Conservation (phyloP, 192 early-diverging fungal genomes). For the Gonapodya sp. region DNA sequence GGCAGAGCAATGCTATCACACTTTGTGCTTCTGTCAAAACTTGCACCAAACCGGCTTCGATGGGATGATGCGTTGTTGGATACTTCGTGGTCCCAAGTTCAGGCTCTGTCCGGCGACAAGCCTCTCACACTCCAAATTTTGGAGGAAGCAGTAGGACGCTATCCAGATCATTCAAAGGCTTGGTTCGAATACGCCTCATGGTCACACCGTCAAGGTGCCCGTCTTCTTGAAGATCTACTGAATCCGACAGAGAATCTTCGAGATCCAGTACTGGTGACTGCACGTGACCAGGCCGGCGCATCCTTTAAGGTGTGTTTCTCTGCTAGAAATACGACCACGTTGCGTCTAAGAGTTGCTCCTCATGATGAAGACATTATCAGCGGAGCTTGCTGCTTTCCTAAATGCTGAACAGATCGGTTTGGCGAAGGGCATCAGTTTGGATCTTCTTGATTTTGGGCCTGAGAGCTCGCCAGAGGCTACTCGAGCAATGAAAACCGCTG, state of each 20-base stretch:
- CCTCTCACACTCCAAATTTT: slow-evolving; percentile 9
- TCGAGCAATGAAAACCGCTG: background rate
- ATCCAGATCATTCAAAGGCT: slow-evolving; percentile 31
- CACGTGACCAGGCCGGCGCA: background rate
- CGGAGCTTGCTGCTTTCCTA: background rate
- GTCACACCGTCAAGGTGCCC: slow-evolving; percentile 44
- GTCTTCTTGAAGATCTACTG: slow-evolving; percentile 34
- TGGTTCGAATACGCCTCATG: slow-evolving; percentile 55
- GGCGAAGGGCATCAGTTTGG: too few relatives aligned
- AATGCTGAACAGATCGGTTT: background rate
- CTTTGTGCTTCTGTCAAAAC: background rate
- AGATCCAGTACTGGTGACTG: background rate
- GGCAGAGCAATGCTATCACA: background rate
- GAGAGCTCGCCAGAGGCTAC: background rate
- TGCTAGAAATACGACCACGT: background rate
- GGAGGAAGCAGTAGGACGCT: slow-evolving; percentile 24
- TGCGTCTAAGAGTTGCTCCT: background rate
- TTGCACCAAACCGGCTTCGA: background rate
- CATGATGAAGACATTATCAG: background rate
- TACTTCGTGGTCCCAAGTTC: background rate
- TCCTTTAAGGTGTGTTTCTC: background rate
- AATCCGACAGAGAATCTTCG: background rate
- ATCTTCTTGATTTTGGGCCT: too few relatives aligned
- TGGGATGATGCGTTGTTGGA: background rate
- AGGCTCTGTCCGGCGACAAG: background rate